These are phyloP conservation scores for Cladosporium sp. DNA, from an alignment of 2,329 filamentous ascomycete genomes.

Conservation along the genomic window DNA sequence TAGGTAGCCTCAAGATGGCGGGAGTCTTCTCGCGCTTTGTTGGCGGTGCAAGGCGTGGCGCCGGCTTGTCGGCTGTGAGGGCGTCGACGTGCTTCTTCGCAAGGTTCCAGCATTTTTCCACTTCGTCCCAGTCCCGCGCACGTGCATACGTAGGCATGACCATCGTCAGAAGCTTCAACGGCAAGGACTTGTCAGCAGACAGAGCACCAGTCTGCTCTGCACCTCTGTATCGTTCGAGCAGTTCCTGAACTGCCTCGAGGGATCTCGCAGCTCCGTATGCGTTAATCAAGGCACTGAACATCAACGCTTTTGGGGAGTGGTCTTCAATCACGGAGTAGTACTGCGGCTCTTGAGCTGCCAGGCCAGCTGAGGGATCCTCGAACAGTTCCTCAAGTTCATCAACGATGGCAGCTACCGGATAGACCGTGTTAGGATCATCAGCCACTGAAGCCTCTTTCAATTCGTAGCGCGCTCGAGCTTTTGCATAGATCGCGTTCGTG, in stretches of 20 bases:
- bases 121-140: conserved; percentile 52
- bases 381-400: conserved; percentile 25
- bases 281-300: conserved; percentile 52
- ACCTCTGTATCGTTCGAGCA: conserved; percentile 49
- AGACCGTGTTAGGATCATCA: not conserved
- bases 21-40: not conserved
- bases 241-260: conserved; percentile 36
- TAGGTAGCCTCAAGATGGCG: conserved; percentile 1
- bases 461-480: conserved; percentile 32
- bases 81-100: conserved; percentile 49
- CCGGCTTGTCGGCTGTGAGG: not conserved
- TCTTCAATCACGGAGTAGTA: conserved; percentile 11
- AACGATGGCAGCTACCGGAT: conserved; percentile 29
- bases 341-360: conserved; percentile 38
- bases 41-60: not conserved
- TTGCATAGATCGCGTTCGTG: conserved; percentile 38
- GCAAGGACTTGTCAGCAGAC: conserved; percentile 27
- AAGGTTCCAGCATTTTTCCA: conserved; percentile 61
- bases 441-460: conserved; percentile 30
- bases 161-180: conserved; percentile 53
- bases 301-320: conserved; percentile 30
- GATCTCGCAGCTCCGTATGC: conserved; percentile 43
- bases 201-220: not conserved
- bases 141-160: conserved; percentile 62
- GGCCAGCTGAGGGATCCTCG: conserved; percentile 32